Evolutionary conservation across 257 asterid species (phyloP).

Genomic region (Jasminum sambac): DNA sequence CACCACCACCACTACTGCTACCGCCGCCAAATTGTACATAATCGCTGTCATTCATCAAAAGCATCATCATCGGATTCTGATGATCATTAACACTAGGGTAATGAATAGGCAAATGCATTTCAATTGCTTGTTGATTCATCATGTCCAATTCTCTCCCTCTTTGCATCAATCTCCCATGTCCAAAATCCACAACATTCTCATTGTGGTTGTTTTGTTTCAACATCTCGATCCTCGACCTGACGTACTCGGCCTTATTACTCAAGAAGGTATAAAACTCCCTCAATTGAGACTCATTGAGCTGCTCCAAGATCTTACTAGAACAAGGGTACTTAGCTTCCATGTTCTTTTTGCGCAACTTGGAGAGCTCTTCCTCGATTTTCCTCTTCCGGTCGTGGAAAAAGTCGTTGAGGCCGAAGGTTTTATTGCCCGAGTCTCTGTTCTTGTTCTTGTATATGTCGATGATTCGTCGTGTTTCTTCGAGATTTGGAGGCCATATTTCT

Average conservation of each 20-base stretch:
- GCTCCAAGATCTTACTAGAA: constrained; percentile 25
- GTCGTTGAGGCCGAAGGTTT: constrained; percentile 42
- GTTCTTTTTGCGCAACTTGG: constrained; percentile 36
- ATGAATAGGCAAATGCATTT: constrained; percentile 16
- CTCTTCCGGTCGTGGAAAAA: constrained; percentile 45
- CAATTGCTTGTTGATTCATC: constrained; percentile 24
- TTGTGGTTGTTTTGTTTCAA: constrained; percentile 22
- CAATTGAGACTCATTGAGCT: constrained; percentile 32
- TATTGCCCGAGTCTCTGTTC: constrained; percentile 35
- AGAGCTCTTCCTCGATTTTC: constrained; percentile 49
- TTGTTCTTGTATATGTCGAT: constrained; percentile 47
- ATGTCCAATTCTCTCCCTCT: constrained; percentile 28
- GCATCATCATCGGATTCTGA: constrained; percentile 43
- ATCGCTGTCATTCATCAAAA: constrained; percentile 31
- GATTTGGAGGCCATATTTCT: constrained; percentile 55
- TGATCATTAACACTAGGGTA: constrained; percentile 27
- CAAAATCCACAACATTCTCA: constrained; percentile 14
- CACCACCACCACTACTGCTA: no score
- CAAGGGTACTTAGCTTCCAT: constrained; percentile 52
- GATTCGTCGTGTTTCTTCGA: constrained; percentile 35
- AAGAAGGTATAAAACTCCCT: constrained; percentile 32
- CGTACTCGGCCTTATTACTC: constrained; percentile 22
- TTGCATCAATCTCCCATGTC: constrained; percentile 20
- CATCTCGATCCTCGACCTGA: constrained; percentile 34
- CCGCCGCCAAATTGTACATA: constrained; percentile 28